Conservation (phyloP, 169 alveolate species). For the Eimeria brunetti region DNA sequence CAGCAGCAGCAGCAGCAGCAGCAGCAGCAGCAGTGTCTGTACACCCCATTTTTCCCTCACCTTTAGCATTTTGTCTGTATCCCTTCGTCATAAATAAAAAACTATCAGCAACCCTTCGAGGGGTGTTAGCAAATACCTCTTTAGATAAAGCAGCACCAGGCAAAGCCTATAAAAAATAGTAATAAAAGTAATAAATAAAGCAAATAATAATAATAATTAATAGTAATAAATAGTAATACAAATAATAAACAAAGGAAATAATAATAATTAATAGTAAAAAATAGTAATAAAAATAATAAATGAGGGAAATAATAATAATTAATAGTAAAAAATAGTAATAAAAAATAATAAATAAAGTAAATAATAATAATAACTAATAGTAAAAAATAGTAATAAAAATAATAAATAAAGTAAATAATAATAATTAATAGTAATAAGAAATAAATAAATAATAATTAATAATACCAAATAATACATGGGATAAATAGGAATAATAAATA, state of each 20-base stretch:
- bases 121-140: constrained; percentile 61
- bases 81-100: constrained; percentile 53
- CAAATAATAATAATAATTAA: not conserved
- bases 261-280: too few species aligned
- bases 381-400: too few species aligned
- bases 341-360: too few species aligned
- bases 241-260: too few species aligned
- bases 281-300: too few species aligned
- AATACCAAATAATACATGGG: not conserved
- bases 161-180: not conserved
- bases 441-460: not conserved
- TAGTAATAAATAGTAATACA: not conserved
- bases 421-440: not conserved
- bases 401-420: too few species aligned
- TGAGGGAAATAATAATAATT: too few species aligned
- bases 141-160: not conserved
- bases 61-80: not conserved
- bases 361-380: too few species aligned
- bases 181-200: not conserved
- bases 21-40: not conserved
- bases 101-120: constrained; percentile 67
- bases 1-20: too few species aligned
- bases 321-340: too few species aligned
- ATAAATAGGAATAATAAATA: too few species aligned
- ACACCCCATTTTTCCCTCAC: not conserved